Evolutionary conservation across 2,329 filamentous ascomycete species (phyloP), one percentile per base, ranked within the genome.

Genomic region (Clonostachys byssicola): DNA sequence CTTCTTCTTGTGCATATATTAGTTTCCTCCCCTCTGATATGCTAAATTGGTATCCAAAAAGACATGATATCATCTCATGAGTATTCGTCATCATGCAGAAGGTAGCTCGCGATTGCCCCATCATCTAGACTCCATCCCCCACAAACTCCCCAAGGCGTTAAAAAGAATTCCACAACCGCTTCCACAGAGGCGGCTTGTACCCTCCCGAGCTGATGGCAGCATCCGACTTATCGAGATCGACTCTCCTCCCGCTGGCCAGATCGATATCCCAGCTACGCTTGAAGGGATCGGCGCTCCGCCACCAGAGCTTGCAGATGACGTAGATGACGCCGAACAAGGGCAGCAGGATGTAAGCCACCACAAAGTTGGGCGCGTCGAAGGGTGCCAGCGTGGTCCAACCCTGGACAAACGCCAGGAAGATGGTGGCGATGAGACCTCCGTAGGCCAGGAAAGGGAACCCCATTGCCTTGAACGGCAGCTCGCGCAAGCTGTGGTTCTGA

Each of bases 271-370:
- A 62, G 6, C 68, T 60, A 6, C 68, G 60, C 71, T 77, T 76
- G 47, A 74, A 65, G 7, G 60, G 67, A 3, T 81, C 83, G 50
- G 70, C 71, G n/a, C 60, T 54, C 23, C 64, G 56, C 64, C 77
- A 80, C 39, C 69, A 62, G 5, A 81, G 45, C 58, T 84, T 85
- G 56, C 78, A 80, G 2, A 56, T 69, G 2, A 73, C 50, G 52
- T 78, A 84, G 14, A 85, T 82, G 40, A 84, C 48, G 1, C 66
- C 72, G 52, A 85, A 85, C 0, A 85, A 62, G 3, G 79, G 79
- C 33, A 85, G 57, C 20, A 85, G 60, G 47, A 85, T 78, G 54
- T 85, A 85, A 0, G 81, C 80, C 54, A 83, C 79, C 12, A 85
- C 80, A 54, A 85, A 84, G n/a, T 70, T 66, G 5, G 74, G 78